Evolutionary conservation across 768 basidiomycete genomes (phyloP).

Genomic region (Dioszegia crocea): DNA sequence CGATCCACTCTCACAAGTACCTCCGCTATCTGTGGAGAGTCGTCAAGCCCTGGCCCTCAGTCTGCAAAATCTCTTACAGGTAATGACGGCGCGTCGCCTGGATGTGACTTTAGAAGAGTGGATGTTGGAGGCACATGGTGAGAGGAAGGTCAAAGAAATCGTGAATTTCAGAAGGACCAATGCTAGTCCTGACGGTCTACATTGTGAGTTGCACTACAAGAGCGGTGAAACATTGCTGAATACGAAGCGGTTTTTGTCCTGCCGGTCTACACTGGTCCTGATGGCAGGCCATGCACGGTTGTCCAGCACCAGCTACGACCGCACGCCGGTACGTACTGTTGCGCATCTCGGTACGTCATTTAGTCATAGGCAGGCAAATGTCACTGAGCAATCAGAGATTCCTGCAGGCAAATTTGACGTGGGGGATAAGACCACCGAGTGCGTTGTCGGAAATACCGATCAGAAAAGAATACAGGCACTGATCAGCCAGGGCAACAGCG

Average conservation of each 20-base stretch:
- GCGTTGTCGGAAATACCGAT: not conserved
- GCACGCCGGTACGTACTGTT: not conserved
- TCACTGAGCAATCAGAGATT: conserved; percentile 3
- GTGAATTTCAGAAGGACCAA: conserved; percentile 6
- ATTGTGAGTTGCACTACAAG: not conserved
- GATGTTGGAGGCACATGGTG: not conserved
- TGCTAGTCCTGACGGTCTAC: conserved; percentile 5
- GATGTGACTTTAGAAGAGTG: conserved; percentile 5
- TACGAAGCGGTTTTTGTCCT: not conserved
- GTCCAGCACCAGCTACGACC: conserved; percentile 6
- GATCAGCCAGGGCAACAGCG: not conserved
- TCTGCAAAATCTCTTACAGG: not conserved
- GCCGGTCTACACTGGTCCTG: not conserved
- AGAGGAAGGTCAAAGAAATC: not conserved
- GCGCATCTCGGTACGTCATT: not conserved
- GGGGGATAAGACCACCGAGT: conserved; percentile 1
- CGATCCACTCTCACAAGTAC: not conserved
- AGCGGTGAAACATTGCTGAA: not conserved
- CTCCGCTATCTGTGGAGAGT: not conserved
- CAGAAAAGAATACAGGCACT: not conserved
- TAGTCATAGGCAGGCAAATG: too few species aligned
- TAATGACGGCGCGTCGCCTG: not conserved
- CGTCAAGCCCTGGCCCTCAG: not conserved
- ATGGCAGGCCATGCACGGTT: not conserved
- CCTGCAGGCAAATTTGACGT: conserved; percentile 6